Percentiles rank a stretch among this genome's conserved stretches.
Conservation (phyloP, 176 grass and related monocot species). For the Luzula sylvatica region DNA sequence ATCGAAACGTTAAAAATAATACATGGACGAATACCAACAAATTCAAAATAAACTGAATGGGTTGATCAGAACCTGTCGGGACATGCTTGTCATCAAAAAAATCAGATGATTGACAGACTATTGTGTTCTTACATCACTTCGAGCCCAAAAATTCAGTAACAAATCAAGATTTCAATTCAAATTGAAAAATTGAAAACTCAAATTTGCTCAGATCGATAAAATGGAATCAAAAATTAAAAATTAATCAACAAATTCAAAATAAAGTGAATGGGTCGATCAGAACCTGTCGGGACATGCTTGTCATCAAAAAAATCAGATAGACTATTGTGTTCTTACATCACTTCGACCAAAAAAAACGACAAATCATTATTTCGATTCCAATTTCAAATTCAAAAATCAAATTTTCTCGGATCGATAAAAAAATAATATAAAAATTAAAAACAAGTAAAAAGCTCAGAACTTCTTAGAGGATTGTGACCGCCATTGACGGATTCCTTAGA, state of each 20-base stretch:
- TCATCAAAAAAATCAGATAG: conserved; percentile 77
- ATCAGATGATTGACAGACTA: not conserved
- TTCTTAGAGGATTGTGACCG: conserved; percentile 89
- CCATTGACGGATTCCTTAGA: conserved; percentile 25
- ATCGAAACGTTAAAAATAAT: no score
- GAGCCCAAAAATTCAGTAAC: not conserved
- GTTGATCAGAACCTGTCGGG: not conserved
- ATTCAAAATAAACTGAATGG: not conserved
- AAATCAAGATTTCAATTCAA: not conserved
- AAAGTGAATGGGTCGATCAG: conserved; percentile 32
- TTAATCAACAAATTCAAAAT: no score
- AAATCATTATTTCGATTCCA: not conserved
- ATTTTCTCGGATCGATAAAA: no score
- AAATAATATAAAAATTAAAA: not conserved
- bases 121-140: not conserved
- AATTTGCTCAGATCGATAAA: not conserved
- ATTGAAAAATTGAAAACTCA: no score
- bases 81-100: not conserved
- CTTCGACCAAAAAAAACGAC: conserved; percentile 13
- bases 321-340: conserved; percentile 67
- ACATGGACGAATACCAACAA: not conserved
- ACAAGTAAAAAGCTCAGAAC: conserved; percentile 44
- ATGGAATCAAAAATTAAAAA: not conserved
- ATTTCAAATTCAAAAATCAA: not conserved
- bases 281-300: conserved; percentile 63